Evolutionary conservation across 2,329 filamentous ascomycete genomes (phyloP).

Genomic region (Penicillium sp.): DNA sequence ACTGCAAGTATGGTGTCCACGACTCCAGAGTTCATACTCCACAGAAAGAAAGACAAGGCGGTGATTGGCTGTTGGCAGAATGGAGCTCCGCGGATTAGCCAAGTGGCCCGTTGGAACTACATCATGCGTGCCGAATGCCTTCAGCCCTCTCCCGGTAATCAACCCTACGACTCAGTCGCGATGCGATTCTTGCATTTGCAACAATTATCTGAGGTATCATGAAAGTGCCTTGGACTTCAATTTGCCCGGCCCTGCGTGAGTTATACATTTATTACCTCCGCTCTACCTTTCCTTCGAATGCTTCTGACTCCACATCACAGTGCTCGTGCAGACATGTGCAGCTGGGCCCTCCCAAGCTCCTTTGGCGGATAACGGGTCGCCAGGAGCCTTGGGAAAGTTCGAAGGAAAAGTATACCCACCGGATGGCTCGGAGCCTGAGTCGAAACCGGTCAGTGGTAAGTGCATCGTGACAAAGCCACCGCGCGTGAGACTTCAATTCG

Average conservation of each 20-base stretch:
- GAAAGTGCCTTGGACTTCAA: slow-evolving; percentile 29
- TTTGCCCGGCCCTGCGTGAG: slow-evolving; percentile 34
- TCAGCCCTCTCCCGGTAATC: neutral
- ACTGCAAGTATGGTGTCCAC: too few species aligned
- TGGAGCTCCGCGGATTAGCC: slow-evolving; percentile 32
- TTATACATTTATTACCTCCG: slow-evolving; percentile 2
- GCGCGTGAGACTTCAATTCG: slow-evolving; percentile 4
- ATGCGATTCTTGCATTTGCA: slow-evolving; percentile 28
- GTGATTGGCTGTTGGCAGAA: slow-evolving; percentile 27
- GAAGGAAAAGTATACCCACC: slow-evolving; percentile 19
- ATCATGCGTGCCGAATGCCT: slow-evolving; percentile 9
- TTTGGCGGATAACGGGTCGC: slow-evolving; percentile 15
- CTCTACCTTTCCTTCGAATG: slow-evolving; percentile 1
- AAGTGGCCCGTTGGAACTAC: slow-evolving; percentile 32
- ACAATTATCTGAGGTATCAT: slow-evolving; percentile 27
- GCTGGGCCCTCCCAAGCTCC: slow-evolving; percentile 20
- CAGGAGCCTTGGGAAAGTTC: slow-evolving; percentile 14
- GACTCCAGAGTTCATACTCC: too few species aligned
- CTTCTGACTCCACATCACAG: slow-evolving; percentile 24
- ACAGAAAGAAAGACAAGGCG: neutral
- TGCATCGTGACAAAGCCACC: neutral
- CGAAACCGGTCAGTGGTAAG: slow-evolving; percentile 28
- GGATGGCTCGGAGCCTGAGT: slow-evolving; percentile 12
- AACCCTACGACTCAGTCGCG: slow-evolving; percentile 20
- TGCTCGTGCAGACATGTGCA: slow-evolving; percentile 28